Evolutionary conservation across 805 yeast species (phyloP).

Genomic region (Candida boidinii): DNA sequence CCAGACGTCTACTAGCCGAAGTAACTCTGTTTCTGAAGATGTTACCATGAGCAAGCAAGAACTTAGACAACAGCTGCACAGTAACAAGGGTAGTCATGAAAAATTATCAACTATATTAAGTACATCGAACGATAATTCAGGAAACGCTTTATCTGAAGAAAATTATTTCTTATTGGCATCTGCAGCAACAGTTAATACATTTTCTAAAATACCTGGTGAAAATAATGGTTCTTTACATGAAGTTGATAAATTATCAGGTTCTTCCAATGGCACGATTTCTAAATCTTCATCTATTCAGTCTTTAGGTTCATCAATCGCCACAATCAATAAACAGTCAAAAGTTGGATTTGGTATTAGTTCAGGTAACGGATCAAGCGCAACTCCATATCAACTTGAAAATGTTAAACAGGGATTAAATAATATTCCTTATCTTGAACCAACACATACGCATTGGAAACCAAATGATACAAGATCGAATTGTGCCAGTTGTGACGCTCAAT

Average conservation of each 20-base stretch:
- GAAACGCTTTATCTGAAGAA: neutral
- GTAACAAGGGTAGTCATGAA: too few species aligned
- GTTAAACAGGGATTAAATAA: too few species aligned
- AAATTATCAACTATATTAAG: too few species aligned
- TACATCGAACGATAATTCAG: neutral
- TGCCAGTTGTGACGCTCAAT: constrained; percentile 17
- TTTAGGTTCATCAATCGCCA: neutral
- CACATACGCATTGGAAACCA: constrained; percentile 45
- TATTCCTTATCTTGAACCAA: constrained; percentile 41
- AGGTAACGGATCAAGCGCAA: neutral
- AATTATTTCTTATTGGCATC: too few species aligned
- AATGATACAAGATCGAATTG: constrained; percentile 32
- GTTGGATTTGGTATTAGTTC: neutral
- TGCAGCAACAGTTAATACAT: neutral
- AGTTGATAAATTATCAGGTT: neutral
- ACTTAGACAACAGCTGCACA: too few species aligned
- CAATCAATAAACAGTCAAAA: too few species aligned
- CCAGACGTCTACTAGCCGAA: too few species aligned
- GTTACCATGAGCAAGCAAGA: too few species aligned
- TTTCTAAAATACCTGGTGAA: too few species aligned
- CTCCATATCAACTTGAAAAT: neutral
- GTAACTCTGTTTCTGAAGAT: too few species aligned
- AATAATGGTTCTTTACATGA: too few species aligned
- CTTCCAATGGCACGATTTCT: too few species aligned
- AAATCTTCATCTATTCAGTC: neutral